Percentiles rank a stretch among this genome's conserved stretches.
Conservation (phyloP, 2,329 filamentous ascomycete species). For the Apiospora marii region DNA sequence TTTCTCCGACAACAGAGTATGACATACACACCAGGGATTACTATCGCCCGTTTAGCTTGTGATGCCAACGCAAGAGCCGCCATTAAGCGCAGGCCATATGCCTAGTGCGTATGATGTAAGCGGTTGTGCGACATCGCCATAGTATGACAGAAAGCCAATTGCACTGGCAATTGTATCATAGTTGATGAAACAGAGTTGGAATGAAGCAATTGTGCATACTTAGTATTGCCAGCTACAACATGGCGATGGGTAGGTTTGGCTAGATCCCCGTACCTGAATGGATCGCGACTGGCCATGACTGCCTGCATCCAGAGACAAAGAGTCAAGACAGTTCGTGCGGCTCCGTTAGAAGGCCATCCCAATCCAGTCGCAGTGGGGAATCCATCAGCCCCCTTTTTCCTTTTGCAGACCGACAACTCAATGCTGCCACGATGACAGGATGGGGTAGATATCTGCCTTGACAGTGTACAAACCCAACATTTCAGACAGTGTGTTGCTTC, state of each 20-base stretch:
- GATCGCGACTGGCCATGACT: not conserved
- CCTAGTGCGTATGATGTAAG: not conserved
- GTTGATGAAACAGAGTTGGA: not conserved
- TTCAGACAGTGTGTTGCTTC: constrained; percentile 1
- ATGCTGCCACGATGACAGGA: constrained; percentile 6
- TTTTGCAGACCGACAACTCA: not conserved
- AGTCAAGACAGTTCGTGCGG: constrained; percentile 14
- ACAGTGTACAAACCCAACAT: not conserved
- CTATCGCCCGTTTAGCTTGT: not conserved
- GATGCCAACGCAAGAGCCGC: not conserved
- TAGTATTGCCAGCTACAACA: not conserved
- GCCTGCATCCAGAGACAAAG: not conserved
- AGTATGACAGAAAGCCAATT: not conserved
- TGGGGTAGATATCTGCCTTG: not conserved
- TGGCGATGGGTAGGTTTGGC: not conserved
- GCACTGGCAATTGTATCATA: not conserved
- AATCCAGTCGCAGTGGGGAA: constrained; percentile 6
- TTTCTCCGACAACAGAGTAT: not conserved
- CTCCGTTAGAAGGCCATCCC: constrained; percentile 2
- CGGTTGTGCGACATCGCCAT: not conserved
- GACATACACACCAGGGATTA: not conserved
- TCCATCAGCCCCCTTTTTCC: not conserved
- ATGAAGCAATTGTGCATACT: constrained; percentile 12
- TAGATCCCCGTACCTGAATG: not conserved
- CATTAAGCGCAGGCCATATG: not conserved